These are phyloP conservation scores for Suillus occidentalis DNA, from an alignment of 768 basidiomycete species.

Conservation along the genomic window DNA sequence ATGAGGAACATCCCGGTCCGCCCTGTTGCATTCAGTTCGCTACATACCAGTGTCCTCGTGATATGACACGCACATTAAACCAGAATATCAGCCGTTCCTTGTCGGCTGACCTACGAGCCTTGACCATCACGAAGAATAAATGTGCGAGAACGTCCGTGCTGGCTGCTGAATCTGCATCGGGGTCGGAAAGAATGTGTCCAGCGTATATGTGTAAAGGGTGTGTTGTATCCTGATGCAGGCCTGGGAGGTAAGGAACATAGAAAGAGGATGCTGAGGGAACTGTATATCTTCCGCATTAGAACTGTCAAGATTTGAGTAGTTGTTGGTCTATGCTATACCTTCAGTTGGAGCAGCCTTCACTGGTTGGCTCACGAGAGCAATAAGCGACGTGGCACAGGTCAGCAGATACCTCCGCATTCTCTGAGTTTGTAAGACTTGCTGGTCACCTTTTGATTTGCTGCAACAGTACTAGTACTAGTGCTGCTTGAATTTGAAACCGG, in stretches of 20 bases:
- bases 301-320: not conserved
- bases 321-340: not conserved
- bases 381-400: not conserved
- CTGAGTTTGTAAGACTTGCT: not conserved
- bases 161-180: conserved; percentile 48
- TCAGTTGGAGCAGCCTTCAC: conserved; percentile 3
- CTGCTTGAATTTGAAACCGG: not conserved
- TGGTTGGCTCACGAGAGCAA: conserved; percentile 1
- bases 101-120: conserved; percentile 86
- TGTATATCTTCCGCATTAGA: conserved; percentile 24
- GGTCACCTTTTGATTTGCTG: not conserved
- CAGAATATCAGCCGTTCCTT: conserved; percentile 90
- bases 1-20: conserved; percentile 95
- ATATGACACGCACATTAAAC: conserved; percentile 75
- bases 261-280: conserved; percentile 83
- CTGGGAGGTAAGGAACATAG: conserved; percentile 76
- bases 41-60: not conserved
- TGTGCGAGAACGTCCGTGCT: conserved; percentile 70
- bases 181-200: conserved; percentile 84
- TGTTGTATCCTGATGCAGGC: conserved; percentile 68
- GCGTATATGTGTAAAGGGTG: conserved; percentile 79
- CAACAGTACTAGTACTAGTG: no score
- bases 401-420: not conserved
- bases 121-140: conserved; percentile 86
- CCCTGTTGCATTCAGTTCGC: conserved; percentile 49